Base-by-base conservation (phyloP, 352 stramenopile species). In the Pythium insidiosum region DNA sequence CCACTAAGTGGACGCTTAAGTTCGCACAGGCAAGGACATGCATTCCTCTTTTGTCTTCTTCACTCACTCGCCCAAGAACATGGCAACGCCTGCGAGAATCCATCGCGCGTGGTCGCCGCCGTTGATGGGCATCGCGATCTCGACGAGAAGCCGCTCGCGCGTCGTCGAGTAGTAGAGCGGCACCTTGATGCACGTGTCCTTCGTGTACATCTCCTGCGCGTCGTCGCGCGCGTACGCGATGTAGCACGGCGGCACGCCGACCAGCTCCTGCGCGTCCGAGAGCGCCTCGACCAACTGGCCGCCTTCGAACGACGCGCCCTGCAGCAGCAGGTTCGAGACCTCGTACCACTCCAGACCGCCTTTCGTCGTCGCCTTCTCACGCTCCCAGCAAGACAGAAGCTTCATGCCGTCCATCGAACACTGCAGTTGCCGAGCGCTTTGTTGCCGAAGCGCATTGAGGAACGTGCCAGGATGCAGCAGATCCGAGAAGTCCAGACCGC, bases 401-500 rank as follows among this genome's bases (percentile, higher is more conserved):
- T 92, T 88, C 70, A 97, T 88, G 28, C 58, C 73, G 49, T 97
- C 88, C 74, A 97, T 96, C 6, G 86, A 90, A 51, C 68, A 84
- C 24, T 90, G 54, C 16, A 91, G 64, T 19, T 67, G 59, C 3
- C 89, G 80, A 16, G 90, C 84, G 22, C 83, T 95, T 49, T 97
- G 87, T 49, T 98, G 93, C 18, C 90, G 64, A 20, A 98, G 44
- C 4, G 92, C 89, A 53, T 98, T 97, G 31, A 98, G 63, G 68
- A 98, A 98, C 15, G 92, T 98, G 15, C 76, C 88, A 2, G 93
- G 91, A 35, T 97, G 80, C 48, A 98, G 82, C 26, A 98, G 38
- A 30, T 97, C 88, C 7, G 79, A 92, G 23, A 98, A 61, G 25
- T 97, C 74, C 11, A 97, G 38, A 0, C 69, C 65, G n/a, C 65